Evolutionary conservation across 83 land plant genomes (phyloP).

Genomic region (Picea abies): DNA sequence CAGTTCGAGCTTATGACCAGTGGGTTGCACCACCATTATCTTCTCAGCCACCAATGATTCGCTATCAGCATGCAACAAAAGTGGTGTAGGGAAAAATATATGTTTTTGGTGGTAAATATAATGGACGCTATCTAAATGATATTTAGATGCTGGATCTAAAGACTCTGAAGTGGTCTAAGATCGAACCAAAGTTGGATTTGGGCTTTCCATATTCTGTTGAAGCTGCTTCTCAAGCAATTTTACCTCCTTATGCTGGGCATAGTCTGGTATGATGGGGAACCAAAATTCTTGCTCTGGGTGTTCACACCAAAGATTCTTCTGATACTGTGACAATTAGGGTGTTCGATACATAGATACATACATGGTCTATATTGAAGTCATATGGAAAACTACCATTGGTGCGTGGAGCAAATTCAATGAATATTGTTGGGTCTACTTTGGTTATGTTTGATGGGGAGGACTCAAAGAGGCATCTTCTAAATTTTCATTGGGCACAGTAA

Average conservation of each 20-base stretch:
- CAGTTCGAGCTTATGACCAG: conserved; percentile 19
- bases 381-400: conserved; percentile 40
- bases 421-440: conserved; percentile 66
- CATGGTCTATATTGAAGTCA: conserved; percentile 1
- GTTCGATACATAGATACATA: neutral
- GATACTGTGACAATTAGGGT: neutral
- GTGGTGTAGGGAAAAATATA: no score
- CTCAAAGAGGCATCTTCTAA: conserved; percentile 45
- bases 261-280: conserved; percentile 3
- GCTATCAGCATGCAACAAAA: no score
- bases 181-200: conserved; percentile 27
- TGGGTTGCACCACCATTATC: conserved; percentile 24
- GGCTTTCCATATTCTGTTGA: conserved; percentile 11
- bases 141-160: conserved; percentile 63
- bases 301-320: neutral
- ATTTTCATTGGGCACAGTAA: no score
- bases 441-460: conserved; percentile 95
- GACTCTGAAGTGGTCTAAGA: conserved; percentile 57
- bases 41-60: neutral
- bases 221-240: conserved; percentile 18
- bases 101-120: no score
- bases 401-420: conserved; percentile 76
- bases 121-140: no score
- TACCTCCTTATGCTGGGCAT: conserved; percentile 66
- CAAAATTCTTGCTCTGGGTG: neutral